Evolutionary conservation across 257 asterid genomes (phyloP), one percentile per base, ranked within the genome.

Genomic region (Nyctanthes arbortristis): DNA sequence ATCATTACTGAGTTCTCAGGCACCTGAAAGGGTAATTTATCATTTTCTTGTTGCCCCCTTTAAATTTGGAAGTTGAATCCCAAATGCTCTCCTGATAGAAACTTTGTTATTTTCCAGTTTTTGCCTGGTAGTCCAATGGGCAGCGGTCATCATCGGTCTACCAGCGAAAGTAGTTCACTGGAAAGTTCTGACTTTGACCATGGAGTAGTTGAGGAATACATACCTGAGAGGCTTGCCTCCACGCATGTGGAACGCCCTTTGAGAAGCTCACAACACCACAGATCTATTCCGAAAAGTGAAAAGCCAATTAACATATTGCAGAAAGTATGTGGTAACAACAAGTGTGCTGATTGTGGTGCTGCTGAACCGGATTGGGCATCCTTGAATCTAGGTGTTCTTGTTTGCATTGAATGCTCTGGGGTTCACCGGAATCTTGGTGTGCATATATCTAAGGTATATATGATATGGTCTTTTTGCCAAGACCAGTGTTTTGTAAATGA

Each of bases 381-480:
- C 57, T 78, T 94, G 77, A 94, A 94, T 88, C 81, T 94, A 13
- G 99, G 98, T 3, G 95, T 94, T 73, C 98, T 94, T 65, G 88
- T 91, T 74, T 94, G 99, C 83, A 94, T 94, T 7, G 99, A 94
- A 75, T 94, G 99, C 84, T 94, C 99, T 0, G 99, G 99, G 29
- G 99, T 94, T 74, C 99, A 94, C 76, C 97, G 99, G 56, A 94
- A 94, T 75, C 96, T 94, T 69, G 99, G 99, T 27, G 99, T 91
- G 71, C 99, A 94, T 80, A 87, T 94, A 82, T 94, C 99, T 58
- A 94, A 94, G 99, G 99, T 94, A 82, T 69, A 59, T 39, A 24
- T 45, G 28, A 14, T 32, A 22, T 20, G 55, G 54, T 43, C 13
- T 31, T 16, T 34, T 61, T 67, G 43, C 63, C 29, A 22, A 29